Conservation (phyloP, 2,329 filamentous ascomycete genomes). For the Dryadomyces sulphureus region DNA sequence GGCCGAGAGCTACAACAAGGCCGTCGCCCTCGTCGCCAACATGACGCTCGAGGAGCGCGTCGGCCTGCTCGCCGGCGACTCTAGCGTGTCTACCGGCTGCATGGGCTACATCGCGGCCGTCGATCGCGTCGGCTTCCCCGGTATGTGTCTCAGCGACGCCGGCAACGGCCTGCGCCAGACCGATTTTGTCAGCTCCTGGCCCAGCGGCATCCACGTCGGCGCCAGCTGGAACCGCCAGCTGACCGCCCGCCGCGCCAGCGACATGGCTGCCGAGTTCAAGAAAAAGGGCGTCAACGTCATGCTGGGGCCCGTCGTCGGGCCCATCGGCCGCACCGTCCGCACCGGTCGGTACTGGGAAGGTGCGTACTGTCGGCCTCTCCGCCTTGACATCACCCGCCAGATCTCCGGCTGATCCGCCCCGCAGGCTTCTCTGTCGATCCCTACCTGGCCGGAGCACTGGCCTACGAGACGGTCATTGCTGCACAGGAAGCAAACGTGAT, state of each 20-base stretch:
- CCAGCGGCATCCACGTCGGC: conserved; percentile 6
- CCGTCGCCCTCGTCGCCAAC: conserved; percentile 50
- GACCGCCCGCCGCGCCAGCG: conserved; percentile 50
- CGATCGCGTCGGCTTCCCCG: conserved; percentile 23
- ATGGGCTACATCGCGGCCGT: conserved; percentile 28
- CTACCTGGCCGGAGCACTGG: conserved; percentile 38
- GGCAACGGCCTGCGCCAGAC: conserved; percentile 27
- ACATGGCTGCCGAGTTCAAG: conserved; percentile 64
- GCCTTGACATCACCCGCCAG: not conserved
- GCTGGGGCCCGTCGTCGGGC: conserved; percentile 61
- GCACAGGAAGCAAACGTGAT: conserved; percentile 62
- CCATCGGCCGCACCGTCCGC: conserved; percentile 43
- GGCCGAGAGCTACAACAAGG: conserved; percentile 51
- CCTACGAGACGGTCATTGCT: conserved; percentile 43
- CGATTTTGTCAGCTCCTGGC: conserved; percentile 27
- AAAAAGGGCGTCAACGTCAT: conserved; percentile 67
- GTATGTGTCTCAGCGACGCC: conserved; percentile 30
- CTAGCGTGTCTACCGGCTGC: conserved; percentile 35
- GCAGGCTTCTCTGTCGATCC: conserved; percentile 36
- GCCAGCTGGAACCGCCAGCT: conserved; percentile 55
- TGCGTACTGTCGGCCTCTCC: not conserved
- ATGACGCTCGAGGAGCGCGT: conserved; percentile 66
- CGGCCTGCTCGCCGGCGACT: conserved; percentile 57
- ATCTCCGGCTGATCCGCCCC: no score
- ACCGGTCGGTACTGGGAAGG: conserved; percentile 49